phyloP scores from a whole-genome alignment of 1,284 basidiomycete species.

The Mycocalia duriaeana region DNA sequence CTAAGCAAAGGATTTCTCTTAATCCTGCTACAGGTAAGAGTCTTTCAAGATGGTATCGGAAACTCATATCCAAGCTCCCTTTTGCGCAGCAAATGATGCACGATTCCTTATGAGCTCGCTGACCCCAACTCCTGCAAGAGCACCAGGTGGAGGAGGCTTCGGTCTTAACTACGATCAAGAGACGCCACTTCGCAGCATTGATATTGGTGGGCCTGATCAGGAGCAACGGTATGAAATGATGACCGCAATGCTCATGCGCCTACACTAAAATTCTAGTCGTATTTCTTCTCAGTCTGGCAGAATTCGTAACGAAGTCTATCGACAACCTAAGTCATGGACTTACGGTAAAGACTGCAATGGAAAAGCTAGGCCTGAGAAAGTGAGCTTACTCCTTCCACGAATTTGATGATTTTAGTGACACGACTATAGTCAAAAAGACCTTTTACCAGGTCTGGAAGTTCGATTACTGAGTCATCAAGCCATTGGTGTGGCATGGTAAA shows the following conservation, averaged over 20 bases:
- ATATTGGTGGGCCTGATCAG: slow-evolving; percentile 44
- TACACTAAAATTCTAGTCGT: background rate
- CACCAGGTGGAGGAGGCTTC: slow-evolving; percentile 24
- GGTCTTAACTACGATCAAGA: slow-evolving; percentile 40
- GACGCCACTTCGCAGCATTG: slow-evolving; percentile 36
- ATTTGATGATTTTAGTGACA: slow-evolving; percentile 4
- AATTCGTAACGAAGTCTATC: slow-evolving; percentile 54
- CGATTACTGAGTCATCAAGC: slow-evolving; percentile 65
- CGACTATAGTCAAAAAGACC: slow-evolving; percentile 40
- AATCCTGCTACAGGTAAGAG: background rate
- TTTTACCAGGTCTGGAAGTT: slow-evolving; percentile 61
- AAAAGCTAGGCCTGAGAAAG: slow-evolving; percentile 45
- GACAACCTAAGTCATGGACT: slow-evolving; percentile 50
- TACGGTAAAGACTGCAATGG: slow-evolving; percentile 45
- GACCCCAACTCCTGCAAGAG: background rate
- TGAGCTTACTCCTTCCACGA: slow-evolving; percentile 15
- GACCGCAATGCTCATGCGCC: background rate
- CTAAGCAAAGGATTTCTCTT: background rate
- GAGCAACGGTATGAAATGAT: slow-evolving; percentile 29
- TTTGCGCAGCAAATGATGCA: background rate
- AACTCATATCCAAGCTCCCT: background rate
- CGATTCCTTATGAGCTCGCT: background rate
- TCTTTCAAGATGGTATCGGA: background rate
- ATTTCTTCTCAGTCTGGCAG: slow-evolving; percentile 39
- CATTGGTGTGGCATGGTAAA: slow-evolving; percentile 67